Evolutionary conservation across 768 basidiomycete species (phyloP).

Genomic region (Hirschioporus abietinus): DNA sequence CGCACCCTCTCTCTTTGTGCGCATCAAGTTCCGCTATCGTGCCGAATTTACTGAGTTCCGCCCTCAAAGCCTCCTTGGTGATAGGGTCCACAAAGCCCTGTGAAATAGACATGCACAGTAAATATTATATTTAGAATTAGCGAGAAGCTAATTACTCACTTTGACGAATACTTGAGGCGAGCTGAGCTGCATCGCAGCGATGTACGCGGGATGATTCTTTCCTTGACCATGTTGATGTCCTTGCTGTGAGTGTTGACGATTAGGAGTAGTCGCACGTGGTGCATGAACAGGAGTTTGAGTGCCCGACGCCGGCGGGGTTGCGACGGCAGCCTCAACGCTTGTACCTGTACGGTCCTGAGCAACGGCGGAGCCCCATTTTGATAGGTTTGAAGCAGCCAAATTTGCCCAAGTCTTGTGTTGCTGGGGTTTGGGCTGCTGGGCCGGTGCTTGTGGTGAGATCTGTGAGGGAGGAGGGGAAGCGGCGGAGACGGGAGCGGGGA

Average conservation of each 20-base stretch:
- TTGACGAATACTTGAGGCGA: conserved; percentile 91
- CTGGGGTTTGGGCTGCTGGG: conserved; percentile 26
- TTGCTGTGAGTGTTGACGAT: conserved; percentile 23
- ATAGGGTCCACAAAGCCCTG: conserved; percentile 73
- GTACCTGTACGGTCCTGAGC: conserved; percentile 73
- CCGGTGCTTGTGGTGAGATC: conserved; percentile 21
- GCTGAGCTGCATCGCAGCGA: conserved; percentile 57
- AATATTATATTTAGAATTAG: not conserved
- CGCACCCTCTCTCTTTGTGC: conserved; percentile 83
- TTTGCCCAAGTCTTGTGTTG: conserved; percentile 86
- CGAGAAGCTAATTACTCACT: conserved; percentile 35
- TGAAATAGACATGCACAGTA: conserved; percentile 6
- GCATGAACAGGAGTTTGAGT: conserved; percentile 29
- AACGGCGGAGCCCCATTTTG: conserved; percentile 82
- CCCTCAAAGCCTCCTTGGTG: conserved; percentile 42
- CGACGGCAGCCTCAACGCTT: conserved; percentile 47
- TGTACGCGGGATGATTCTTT: conserved; percentile 40
- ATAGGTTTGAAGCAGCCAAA: conserved; percentile 75
- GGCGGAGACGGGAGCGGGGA: conserved; percentile 23
- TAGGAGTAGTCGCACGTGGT: conserved; percentile 31
- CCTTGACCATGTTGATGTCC: conserved; percentile 31
- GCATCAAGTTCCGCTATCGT: conserved; percentile 85
- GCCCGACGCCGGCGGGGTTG: conserved; percentile 36
- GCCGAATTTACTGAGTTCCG: conserved; percentile 62
- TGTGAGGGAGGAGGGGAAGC: conserved; percentile 26